Conservation (phyloP, 495 filamentous ascomycete genomes). For the Neurospora pannonica region DNA sequence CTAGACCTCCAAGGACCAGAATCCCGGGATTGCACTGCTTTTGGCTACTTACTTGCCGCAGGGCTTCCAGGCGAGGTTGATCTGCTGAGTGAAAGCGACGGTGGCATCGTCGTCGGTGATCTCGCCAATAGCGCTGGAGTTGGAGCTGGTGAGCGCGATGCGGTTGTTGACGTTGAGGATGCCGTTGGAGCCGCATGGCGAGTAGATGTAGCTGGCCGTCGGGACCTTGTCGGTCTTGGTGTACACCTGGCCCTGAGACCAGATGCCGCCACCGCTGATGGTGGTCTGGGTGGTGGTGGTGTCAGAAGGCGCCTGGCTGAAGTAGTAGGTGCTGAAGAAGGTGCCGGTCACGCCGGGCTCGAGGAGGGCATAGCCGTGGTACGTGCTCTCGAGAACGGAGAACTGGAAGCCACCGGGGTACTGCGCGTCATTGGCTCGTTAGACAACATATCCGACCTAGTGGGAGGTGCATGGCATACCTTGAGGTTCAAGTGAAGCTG, state of each 20-base stretch:
- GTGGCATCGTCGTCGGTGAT: conserved; percentile 49
- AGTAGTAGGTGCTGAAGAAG: conserved; percentile 51
- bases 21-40: not conserved
- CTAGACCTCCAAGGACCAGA: not conserved
- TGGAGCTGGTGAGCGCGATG: conserved; percentile 39
- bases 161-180: conserved; percentile 54
- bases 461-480: not conserved
- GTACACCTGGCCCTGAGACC: conserved; percentile 43
- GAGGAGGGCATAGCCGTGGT: conserved; percentile 48
- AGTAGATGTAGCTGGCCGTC: conserved; percentile 45
- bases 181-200: conserved; percentile 44
- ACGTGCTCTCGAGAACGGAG: conserved; percentile 43
- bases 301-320: conserved; percentile 37
- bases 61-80: conserved; percentile 42
- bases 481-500: conserved; percentile 48
- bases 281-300: conserved; percentile 43
- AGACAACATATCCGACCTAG: not conserved
- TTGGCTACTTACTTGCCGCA: conserved; percentile 25
- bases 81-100: conserved; percentile 45
- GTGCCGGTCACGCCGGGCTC: conserved; percentile 44
- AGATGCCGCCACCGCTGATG: conserved; percentile 37
- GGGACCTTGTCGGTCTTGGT: conserved; percentile 46
- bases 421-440: not conserved
- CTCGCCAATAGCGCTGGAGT: conserved; percentile 34
- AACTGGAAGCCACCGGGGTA: conserved; percentile 53